phyloP scores from a whole-genome alignment of 2,329 filamentous ascomycete species.

The Drechmeria coniospora region DNA sequence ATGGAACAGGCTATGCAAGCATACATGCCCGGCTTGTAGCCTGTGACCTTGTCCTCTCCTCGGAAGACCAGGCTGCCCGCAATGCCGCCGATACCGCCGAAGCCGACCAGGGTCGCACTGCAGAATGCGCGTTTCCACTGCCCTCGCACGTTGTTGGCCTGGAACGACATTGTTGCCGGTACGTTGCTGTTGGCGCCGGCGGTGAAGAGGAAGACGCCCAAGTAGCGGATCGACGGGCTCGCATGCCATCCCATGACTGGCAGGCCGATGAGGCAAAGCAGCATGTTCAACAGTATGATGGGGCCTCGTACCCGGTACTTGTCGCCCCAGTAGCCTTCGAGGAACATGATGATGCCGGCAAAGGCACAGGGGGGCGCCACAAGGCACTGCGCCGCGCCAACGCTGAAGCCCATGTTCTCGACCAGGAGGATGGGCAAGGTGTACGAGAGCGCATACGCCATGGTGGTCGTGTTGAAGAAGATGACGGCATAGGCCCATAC shows the following conservation, averaged over 20 bases:
- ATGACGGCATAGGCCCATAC: constrained; percentile 48
- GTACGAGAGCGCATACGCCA: constrained; percentile 62
- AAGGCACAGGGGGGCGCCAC: constrained; percentile 55
- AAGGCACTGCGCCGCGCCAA: constrained; percentile 52
- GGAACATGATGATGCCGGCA: constrained; percentile 46
- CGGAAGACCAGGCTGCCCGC: constrained; percentile 60
- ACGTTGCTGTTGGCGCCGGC: constrained; percentile 67
- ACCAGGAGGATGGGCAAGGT: constrained; percentile 64
- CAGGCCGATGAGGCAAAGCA: constrained; percentile 52
- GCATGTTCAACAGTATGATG: constrained; percentile 48
- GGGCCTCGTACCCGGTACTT: constrained; percentile 50
- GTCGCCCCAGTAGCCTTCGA: constrained; percentile 48
- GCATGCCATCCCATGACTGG: constrained; percentile 56
- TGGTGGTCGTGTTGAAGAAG: constrained; percentile 52
- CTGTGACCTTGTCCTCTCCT: constrained; percentile 31
- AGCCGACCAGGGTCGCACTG: constrained; percentile 59
- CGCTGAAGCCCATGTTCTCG: constrained; percentile 45
- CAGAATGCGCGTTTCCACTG: constrained; percentile 80
- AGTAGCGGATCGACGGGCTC: constrained; percentile 44
- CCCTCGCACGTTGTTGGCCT: constrained; percentile 76
- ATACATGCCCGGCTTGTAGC: constrained; percentile 39
- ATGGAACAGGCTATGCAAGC: constrained; percentile 36
- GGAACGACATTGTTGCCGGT: constrained; percentile 60
- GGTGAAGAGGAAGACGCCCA: constrained; percentile 62
- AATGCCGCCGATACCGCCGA: constrained; percentile 68